Base-by-base conservation (phyloP, 371 early-diverging fungal species). In the Haplosporangium sp. region DNA sequence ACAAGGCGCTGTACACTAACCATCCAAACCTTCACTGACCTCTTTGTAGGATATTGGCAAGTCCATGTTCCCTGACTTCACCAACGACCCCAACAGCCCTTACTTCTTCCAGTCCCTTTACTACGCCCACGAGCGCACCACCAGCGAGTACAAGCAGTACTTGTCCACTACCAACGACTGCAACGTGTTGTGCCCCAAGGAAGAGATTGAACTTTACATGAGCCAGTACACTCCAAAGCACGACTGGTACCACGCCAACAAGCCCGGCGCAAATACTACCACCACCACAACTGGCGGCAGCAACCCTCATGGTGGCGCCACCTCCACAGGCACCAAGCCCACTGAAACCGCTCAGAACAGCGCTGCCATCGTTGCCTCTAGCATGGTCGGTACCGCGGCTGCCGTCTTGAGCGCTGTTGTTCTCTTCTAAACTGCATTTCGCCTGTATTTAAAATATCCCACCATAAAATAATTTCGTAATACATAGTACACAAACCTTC, bases 211-310 rank as follows among this genome's bases (percentile, higher is more conserved):
- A 1, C 21, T 37, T 12, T 69, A 62, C 59, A 53, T 36, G 9
- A 21, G 2, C 0, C 72, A 82, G 55, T 82, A 71, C 60, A 13
- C 56, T 13, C 69, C 58, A 54, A 72, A 75, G 57, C 62, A 61
- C 52, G 61, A 62, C 9, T 82, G 75, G 81, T 82, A 56, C 58
- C 16, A 37, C 47, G 37, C 18, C 14, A 23, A 45, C 37, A 55
- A 55, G 55, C 16, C 29, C 43, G 41, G 50, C 29, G 41, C 52
- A 11, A 37, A 43, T 37, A 36, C 81, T 42, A 52, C 51, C 40
- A 68, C 64, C 9, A 66, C 83, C 18, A 13, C 50, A 18, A 18
- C 50, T 50, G 50, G 45, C 5, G 6, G 11, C 45, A 16, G 11
- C 16, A 16, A 11, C 45, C 45, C 45, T 13, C 11, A 11, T 6